Conservation (phyloP, 108 stramenopile genomes). For the Craspedostauros australis region DNA sequence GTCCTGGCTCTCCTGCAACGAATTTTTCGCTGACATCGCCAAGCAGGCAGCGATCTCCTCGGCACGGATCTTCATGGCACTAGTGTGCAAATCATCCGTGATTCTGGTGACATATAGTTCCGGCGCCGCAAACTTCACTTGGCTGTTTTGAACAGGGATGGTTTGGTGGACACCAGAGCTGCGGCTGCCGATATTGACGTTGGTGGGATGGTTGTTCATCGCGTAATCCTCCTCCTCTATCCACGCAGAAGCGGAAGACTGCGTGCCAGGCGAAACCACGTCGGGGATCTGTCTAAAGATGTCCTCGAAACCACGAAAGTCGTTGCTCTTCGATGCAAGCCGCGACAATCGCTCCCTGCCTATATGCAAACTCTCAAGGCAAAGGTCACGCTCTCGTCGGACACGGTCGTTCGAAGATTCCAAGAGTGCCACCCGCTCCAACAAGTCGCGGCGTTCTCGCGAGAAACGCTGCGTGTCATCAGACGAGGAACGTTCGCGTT, state of each 20-base stretch:
- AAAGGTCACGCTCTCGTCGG: conserved; percentile 12
- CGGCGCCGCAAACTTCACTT: neutral
- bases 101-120: conserved; percentile 14
- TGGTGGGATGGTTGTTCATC: no score
- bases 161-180: no score
- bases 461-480: no score
- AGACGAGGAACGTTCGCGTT: no score
- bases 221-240: no score
- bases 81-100: no score
- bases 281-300: neutral
- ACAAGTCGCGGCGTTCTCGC: conserved; percentile 1
- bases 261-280: neutral
- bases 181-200: no score
- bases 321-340: neutral
- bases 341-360: conserved; percentile 13
- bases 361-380: conserved; percentile 7
- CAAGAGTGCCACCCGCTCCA: neutral
- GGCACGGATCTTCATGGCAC: conserved; percentile 7
- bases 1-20: conserved; percentile 11
- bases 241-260: no score
- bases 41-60: conserved; percentile 24
- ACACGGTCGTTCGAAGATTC: neutral
- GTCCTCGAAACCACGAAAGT: neutral
- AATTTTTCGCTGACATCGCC: conserved; percentile 14
- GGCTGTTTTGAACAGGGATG: no score